phyloP scores from a whole-genome alignment of 179 eudicot genomes.

The Silene noctiflora region DNA sequence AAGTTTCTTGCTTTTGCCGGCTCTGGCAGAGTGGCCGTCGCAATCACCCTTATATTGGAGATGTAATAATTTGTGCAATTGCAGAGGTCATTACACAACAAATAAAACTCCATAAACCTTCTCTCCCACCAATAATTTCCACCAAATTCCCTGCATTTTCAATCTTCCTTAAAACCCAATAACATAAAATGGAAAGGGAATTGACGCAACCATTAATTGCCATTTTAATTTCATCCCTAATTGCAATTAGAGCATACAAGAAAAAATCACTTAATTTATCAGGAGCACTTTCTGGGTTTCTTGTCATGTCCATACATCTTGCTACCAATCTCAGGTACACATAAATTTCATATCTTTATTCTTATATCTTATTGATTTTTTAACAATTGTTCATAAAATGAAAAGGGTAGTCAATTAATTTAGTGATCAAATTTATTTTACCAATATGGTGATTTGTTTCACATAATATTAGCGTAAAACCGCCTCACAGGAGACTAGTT shows the following conservation, averaged over 20 bases:
- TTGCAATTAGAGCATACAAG: conserved; percentile 65
- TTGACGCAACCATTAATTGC: conserved; percentile 52
- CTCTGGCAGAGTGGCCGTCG: no score
- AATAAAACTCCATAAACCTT: no score
- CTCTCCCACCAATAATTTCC: no score
- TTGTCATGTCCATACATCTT: conserved; percentile 68
- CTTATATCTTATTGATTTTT: background rate
- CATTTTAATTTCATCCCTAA: conserved; percentile 42
- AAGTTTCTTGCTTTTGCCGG: no score
- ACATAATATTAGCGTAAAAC: no score
- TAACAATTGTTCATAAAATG: background rate
- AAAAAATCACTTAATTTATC: conserved; percentile 76
- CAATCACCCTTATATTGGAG: no score
- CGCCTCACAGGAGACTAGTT: no score
- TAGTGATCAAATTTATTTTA: background rate
- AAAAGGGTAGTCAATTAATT: background rate
- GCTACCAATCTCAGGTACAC: conserved; percentile 65
- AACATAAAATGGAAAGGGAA: conserved; percentile 36
- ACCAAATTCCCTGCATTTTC: background rate
- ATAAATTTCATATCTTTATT: background rate
- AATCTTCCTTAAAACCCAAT: background rate
- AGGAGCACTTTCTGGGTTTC: conserved; percentile 67
- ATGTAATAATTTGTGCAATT: no score
- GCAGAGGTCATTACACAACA: no score
- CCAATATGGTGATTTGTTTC: no score